phyloP scores from a whole-genome alignment of 306 rosid genomes.

The Glycyrrhiza uralensis region DNA sequence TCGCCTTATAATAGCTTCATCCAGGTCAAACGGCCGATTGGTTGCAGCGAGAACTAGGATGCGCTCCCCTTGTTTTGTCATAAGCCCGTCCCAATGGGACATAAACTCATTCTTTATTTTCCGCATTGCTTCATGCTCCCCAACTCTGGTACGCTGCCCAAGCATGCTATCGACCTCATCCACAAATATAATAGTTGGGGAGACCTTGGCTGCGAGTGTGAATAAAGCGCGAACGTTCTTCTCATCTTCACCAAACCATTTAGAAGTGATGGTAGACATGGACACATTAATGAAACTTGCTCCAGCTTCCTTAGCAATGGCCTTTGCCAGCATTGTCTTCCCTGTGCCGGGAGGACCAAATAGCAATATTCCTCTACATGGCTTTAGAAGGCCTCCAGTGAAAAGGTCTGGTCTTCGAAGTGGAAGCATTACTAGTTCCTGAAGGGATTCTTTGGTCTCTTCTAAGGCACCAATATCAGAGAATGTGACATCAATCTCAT shows the following conservation, averaged over 20 bases:
- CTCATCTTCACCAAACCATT: slow-evolving; percentile 99
- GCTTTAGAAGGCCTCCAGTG: slow-evolving; percentile 90
- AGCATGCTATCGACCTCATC: slow-evolving; percentile 99
- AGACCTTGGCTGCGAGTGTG: slow-evolving; percentile 88
- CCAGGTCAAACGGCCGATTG: slow-evolving; percentile 93
- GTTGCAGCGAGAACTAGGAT: slow-evolving; percentile 98
- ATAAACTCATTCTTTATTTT: slow-evolving; percentile 96
- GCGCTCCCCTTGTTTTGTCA: slow-evolving; percentile 69
- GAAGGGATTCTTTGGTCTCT: slow-evolving; percentile 90
- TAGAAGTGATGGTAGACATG: slow-evolving; percentile 96
- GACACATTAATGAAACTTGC: slow-evolving; percentile 97
- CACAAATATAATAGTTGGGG: slow-evolving; percentile 92
- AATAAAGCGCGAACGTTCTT: slow-evolving; percentile 93
- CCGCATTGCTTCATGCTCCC: slow-evolving; percentile 99
- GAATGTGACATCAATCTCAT: slow-evolving; percentile 75
- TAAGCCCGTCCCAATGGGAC: slow-evolving; percentile 94
- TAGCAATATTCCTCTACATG: slow-evolving; percentile 87
- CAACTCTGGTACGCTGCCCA: slow-evolving; percentile 87
- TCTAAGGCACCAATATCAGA: slow-evolving; percentile 89
- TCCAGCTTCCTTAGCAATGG: slow-evolving; percentile 95
- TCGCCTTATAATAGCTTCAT: slow-evolving; percentile 96
- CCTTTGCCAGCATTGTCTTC: slow-evolving; percentile 97
- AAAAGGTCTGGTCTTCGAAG: slow-evolving; percentile 91
- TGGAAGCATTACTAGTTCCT: slow-evolving; percentile 96
- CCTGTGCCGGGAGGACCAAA: slow-evolving; percentile 99